Evolutionary conservation across 768 basidiomycete species (phyloP).

Genomic region (Steccherinum ochraceum): DNA sequence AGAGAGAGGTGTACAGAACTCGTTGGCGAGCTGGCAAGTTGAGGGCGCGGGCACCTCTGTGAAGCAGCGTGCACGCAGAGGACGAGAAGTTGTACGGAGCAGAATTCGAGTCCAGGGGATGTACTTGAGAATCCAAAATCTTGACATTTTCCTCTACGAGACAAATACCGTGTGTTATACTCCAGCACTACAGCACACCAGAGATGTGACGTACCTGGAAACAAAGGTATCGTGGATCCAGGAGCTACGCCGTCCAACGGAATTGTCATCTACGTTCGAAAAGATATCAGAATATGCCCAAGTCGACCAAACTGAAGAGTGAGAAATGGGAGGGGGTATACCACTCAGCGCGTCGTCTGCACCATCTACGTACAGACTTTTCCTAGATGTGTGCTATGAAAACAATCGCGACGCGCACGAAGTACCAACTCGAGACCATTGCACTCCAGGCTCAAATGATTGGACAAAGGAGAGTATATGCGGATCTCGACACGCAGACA

Average conservation of each 20-base stretch:
- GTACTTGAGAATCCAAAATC: slow-evolving; percentile 64
- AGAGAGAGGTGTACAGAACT: slow-evolving; percentile 55
- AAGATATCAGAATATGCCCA: too few species aligned
- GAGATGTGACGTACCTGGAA: slow-evolving; percentile 69
- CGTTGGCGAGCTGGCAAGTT: slow-evolving; percentile 55
- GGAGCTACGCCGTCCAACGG: slow-evolving; percentile 61
- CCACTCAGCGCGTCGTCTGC: background rate
- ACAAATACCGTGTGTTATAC: slow-evolving; percentile 1
- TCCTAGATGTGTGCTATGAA: too few species aligned
- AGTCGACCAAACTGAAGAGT: too few species aligned
- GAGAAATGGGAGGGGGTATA: too few species aligned
- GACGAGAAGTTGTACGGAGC: slow-evolving; percentile 74
- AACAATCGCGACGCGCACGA: too few species aligned
- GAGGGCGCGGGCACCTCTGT: slow-evolving; percentile 63
- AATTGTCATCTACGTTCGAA: slow-evolving; percentile 57
- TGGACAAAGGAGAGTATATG: too few species aligned
- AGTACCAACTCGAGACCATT: too few species aligned
- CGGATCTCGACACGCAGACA: too few species aligned
- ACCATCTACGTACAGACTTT: too few species aligned
- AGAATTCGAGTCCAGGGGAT: slow-evolving; percentile 67
- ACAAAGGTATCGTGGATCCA: slow-evolving; percentile 65
- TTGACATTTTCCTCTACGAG: slow-evolving; percentile 72
- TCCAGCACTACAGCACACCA: too few species aligned
- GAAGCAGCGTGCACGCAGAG: slow-evolving; percentile 52
- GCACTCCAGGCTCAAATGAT: too few species aligned